phyloP scores from a whole-genome alignment of 345 rosid species.

The Hypericum perforatum region DNA sequence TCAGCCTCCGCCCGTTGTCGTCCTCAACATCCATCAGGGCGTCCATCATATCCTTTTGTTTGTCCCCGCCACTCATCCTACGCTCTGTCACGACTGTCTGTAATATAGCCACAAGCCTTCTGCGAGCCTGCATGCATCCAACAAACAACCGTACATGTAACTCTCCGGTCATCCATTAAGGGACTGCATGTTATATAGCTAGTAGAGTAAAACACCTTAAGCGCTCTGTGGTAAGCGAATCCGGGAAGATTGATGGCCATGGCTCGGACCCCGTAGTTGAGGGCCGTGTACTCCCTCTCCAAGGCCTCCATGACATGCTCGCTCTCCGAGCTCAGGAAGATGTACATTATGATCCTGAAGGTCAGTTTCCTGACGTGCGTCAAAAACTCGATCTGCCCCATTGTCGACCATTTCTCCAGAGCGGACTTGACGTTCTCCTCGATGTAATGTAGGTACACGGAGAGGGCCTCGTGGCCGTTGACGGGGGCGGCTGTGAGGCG shows the following conservation, averaged over 20 bases:
- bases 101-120: constrained; percentile 46
- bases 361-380: constrained; percentile 69
- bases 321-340: constrained; percentile 68
- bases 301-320: constrained; percentile 48
- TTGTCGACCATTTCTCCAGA: constrained; percentile 51
- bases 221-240: constrained; percentile 68
- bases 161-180: no score
- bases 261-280: constrained; percentile 74
- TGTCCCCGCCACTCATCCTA: constrained; percentile 13
- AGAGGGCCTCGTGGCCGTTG: constrained; percentile 72
- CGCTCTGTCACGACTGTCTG: constrained; percentile 52
- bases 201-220: constrained; percentile 36
- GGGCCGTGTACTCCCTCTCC: constrained; percentile 62
- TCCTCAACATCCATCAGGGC: constrained; percentile 52
- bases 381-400: constrained; percentile 60
- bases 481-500: constrained; percentile 66
- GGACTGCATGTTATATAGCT: no score
- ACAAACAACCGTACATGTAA: background rate
- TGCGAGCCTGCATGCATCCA: constrained; percentile 48
- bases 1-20: constrained; percentile 54
- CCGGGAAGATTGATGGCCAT: constrained; percentile 88
- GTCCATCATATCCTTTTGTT: constrained; percentile 62
- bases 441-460: constrained; percentile 46
- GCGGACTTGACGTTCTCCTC: constrained; percentile 47
- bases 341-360: constrained; percentile 65